These are phyloP conservation scores for Coemansia sp. DNA, from an alignment of 192 early-diverging fungal genomes.

Conservation along the genomic window DNA sequence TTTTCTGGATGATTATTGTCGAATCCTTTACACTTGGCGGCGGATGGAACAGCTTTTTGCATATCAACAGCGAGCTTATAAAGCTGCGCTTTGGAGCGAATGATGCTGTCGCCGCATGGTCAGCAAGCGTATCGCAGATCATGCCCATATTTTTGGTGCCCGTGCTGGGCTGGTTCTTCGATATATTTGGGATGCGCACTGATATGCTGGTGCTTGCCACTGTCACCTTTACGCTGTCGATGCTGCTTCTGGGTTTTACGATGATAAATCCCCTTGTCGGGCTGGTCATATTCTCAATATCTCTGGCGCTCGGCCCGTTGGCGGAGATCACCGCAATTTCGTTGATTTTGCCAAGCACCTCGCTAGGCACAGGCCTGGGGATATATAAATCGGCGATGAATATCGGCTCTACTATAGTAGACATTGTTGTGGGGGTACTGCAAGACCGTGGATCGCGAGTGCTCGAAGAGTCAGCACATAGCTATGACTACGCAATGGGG, in stretches of 20 bases:
- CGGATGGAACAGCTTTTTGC: slow-evolving; percentile 66
- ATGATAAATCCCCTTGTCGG: slow-evolving; percentile 57
- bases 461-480: slow-evolving; percentile 36
- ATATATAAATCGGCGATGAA: slow-evolving; percentile 66
- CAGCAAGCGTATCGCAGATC: slow-evolving; percentile 66
- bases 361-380: slow-evolving; percentile 61
- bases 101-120: slow-evolving; percentile 64
- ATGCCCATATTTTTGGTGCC: slow-evolving; percentile 70
- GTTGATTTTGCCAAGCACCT: slow-evolving; percentile 57
- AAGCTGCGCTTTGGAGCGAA: slow-evolving; percentile 65
- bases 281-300: slow-evolving; percentile 57
- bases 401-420: slow-evolving; percentile 60
- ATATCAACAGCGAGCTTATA: slow-evolving; percentile 71
- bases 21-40: slow-evolving; percentile 63
- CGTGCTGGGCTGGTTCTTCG: slow-evolving; percentile 68
- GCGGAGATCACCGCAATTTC: slow-evolving; percentile 61
- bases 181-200: slow-evolving; percentile 63
- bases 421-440: slow-evolving; percentile 60
- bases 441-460: slow-evolving; percentile 53
- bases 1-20: slow-evolving; percentile 61
- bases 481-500: slow-evolving; percentile 53
- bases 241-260: slow-evolving; percentile 59
- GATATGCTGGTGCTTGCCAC: slow-evolving; percentile 42
- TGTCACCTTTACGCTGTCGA: slow-evolving; percentile 33
- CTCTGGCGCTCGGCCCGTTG: slow-evolving; percentile 62